A percentile compares a stretch with the other conserved stretches of the same genome.
Evolutionary conservation across 2,329 filamentous ascomycete species (phyloP).

Genomic region (Penicillium sp.): DNA sequence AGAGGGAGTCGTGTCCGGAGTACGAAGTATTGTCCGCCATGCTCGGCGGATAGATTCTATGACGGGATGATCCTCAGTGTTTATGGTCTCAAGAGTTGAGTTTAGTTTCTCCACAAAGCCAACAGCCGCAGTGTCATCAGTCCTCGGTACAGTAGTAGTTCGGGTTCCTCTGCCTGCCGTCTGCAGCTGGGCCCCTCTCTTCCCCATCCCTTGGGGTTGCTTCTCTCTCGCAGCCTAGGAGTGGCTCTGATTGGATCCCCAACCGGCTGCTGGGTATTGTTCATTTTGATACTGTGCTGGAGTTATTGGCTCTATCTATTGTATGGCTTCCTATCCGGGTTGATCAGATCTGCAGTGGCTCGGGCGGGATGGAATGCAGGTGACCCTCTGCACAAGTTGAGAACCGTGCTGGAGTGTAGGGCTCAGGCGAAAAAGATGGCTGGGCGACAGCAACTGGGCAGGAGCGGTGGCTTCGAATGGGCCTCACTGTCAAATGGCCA

Average conservation of each 20-base stretch:
- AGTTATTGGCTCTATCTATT: not conserved
- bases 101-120: not conserved
- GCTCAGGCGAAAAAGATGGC: not conserved
- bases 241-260: constrained; percentile 2
- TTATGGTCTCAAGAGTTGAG: too few species aligned
- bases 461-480: not conserved
- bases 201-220: not conserved
- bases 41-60: not conserved
- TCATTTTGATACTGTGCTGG: not conserved
- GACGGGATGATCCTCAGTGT: too few species aligned
- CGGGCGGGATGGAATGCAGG: constrained; percentile 13
- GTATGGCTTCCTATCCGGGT: not conserved
- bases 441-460: not conserved
- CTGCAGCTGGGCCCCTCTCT: constrained; percentile 1
- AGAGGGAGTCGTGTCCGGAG: not conserved
- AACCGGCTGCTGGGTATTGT: not conserved
- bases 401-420: constrained; percentile 5
- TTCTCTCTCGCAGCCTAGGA: not conserved
- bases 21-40: not conserved
- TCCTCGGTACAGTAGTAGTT: not conserved
- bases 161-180: not conserved
- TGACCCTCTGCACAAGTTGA: constrained; percentile 8
- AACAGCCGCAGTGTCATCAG: not conserved
- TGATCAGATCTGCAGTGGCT: not conserved
- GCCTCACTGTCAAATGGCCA: not conserved